Conservation (phyloP, 345 rosid genomes). For the Streptanthus diversifolius region DNA sequence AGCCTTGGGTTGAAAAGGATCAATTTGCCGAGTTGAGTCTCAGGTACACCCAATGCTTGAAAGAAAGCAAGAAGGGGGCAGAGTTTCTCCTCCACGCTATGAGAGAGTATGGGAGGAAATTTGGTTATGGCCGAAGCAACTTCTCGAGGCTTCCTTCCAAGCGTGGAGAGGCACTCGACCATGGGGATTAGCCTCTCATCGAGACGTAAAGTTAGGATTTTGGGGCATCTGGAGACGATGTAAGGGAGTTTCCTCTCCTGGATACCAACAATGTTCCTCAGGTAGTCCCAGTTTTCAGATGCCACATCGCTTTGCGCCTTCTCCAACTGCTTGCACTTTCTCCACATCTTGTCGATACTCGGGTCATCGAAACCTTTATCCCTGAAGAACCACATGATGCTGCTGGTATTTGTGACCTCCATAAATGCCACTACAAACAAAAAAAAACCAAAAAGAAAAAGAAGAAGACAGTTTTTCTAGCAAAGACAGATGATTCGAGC, state of each 20-base stretch:
- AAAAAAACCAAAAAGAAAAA: not conserved
- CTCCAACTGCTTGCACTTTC: slow-evolving; percentile 63
- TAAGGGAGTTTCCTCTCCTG: slow-evolving; percentile 66
- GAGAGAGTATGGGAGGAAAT: slow-evolving; percentile 70
- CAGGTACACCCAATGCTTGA: slow-evolving; percentile 68
- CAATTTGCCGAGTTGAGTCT: slow-evolving; percentile 67
- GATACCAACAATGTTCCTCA: slow-evolving; percentile 58
- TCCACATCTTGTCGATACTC: slow-evolving; percentile 53
- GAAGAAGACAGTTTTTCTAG: not conserved
- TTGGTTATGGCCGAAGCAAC: slow-evolving; percentile 66
- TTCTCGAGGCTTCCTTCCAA: slow-evolving; percentile 48
- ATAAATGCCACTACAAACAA: slow-evolving; percentile 21
- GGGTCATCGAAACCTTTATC: slow-evolving; percentile 62
- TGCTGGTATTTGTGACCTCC: slow-evolving; percentile 45
- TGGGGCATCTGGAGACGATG: slow-evolving; percentile 66
- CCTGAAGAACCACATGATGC: slow-evolving; percentile 62
- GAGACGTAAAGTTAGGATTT: slow-evolving; percentile 57
- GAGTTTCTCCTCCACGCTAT: slow-evolving; percentile 76
- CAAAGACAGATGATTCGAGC: slow-evolving; percentile 15
- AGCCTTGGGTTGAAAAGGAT: slow-evolving; percentile 70
- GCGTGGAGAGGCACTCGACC: slow-evolving; percentile 58
- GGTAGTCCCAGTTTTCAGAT: slow-evolving; percentile 68
- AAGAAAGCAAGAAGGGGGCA: slow-evolving; percentile 84
- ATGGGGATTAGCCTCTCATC: slow-evolving; percentile 64
- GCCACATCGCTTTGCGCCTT: slow-evolving; percentile 51